Evolutionary conservation across 1,284 basidiomycete species (phyloP).

Genomic region (Cutaneotrichosporon arboriforme): DNA sequence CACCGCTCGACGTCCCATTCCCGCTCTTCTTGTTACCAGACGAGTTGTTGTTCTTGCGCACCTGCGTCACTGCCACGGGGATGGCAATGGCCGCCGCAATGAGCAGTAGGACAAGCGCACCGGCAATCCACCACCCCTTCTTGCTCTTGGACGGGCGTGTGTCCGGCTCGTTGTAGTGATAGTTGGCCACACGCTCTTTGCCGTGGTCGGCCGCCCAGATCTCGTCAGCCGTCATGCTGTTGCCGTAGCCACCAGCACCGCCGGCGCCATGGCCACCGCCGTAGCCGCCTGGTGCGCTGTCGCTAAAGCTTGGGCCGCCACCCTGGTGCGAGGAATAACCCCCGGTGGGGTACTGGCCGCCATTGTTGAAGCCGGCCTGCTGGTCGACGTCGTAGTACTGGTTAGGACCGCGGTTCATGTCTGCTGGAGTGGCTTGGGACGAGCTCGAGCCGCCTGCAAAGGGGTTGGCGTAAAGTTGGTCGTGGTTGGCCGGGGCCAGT

Average conservation of each 20-base stretch:
- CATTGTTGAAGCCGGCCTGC: neutral
- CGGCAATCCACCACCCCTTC: slow-evolving; percentile 28
- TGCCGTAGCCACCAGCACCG: slow-evolving; percentile 3
- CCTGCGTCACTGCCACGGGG: slow-evolving; percentile 28
- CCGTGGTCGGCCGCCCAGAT: slow-evolving; percentile 17
- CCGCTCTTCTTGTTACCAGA: slow-evolving; percentile 3
- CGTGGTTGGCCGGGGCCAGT: slow-evolving; percentile 8
- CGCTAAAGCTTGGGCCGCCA: neutral
- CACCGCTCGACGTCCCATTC: slow-evolving; percentile 6
- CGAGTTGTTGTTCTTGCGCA: slow-evolving; percentile 16
- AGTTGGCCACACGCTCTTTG: slow-evolving; percentile 4
- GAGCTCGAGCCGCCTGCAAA: slow-evolving; percentile 6
- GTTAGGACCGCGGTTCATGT: too few relatives aligned
- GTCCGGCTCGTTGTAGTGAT: slow-evolving; percentile 5
- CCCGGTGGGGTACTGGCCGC: slow-evolving; percentile 4
- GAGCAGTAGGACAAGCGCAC: slow-evolving; percentile 20
- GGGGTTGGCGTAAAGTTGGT: slow-evolving; percentile 11
- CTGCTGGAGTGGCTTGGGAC: too few relatives aligned
- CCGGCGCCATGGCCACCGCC: neutral
- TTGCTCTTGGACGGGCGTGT: slow-evolving; percentile 3
- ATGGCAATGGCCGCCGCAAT: slow-evolving; percentile 28
- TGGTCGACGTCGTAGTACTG: too few relatives aligned
- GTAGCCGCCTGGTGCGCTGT: neutral
- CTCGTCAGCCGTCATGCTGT: slow-evolving; percentile 12
- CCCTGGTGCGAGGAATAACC: neutral